Conservation (phyloP, 176 grass and related monocot genomes). For the Bonia amplexicaulis region DNA sequence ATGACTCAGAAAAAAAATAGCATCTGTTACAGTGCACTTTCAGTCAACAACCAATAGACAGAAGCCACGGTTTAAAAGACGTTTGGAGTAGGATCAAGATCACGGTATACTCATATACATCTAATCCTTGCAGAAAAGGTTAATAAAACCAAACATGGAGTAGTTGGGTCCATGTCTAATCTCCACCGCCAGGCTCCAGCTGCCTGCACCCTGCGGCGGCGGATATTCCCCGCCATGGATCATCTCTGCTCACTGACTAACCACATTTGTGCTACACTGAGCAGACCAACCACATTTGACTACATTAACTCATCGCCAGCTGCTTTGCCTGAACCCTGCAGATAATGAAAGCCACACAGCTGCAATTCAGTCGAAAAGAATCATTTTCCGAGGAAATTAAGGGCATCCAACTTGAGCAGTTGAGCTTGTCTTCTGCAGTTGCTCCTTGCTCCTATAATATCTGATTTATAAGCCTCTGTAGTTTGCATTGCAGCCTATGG, state of each 20-base stretch:
- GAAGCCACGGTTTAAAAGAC: no score
- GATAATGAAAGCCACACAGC: neutral
- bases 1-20: no score
- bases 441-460: neutral
- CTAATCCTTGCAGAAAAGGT: neutral
- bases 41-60: no score
- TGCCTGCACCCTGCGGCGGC: neutral
- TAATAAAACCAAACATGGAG: neutral
- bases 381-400: neutral
- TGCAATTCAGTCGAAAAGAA: neutral
- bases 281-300: neutral
- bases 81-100: no score
- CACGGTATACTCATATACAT: neutral
- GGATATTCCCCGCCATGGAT: neutral
- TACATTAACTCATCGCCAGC: neutral
- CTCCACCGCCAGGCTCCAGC: neutral
- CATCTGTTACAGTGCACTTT: fast-evolving
- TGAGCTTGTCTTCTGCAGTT: neutral
- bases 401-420: neutral
- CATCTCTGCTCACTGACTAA: neutral
- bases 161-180: neutral
- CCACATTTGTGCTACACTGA: neutral
- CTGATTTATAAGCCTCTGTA: neutral
- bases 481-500: neutral
- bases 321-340: neutral